These are phyloP conservation scores for Coix lacrymajobi DNA, from an alignment of 176 grass and related monocot genomes.

Conservation along the genomic window DNA sequence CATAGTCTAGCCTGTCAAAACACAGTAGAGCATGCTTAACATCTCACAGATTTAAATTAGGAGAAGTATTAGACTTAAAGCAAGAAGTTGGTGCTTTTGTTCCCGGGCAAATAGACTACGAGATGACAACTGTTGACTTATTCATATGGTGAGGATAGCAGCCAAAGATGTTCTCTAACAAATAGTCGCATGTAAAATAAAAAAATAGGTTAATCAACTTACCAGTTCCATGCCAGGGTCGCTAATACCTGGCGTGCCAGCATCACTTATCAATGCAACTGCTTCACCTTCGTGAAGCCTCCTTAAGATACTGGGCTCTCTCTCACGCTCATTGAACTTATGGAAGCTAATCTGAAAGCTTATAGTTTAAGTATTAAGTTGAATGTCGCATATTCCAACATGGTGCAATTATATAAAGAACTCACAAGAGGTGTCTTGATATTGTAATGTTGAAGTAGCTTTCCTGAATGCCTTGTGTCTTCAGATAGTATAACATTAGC, in stretches of 20 bases:
- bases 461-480: conserved; percentile 96
- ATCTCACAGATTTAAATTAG: background rate
- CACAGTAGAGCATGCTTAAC: background rate
- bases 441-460: conserved; percentile 84
- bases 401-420: background rate
- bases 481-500: conserved; percentile 85
- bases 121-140: background rate
- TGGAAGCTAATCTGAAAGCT: conserved; percentile 78
- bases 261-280: conserved; percentile 92
- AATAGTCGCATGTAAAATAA: background rate
- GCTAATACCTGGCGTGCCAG: conserved; percentile 90
- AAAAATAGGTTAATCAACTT: conserved; percentile 15
- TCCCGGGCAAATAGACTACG: background rate
- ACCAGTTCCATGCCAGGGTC: conserved; percentile 88
- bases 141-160: background rate
- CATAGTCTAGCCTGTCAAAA: conserved; percentile 79
- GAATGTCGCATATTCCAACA: background rate
- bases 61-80: background rate
- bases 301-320: conserved; percentile 75
- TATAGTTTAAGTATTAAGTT: conserved; percentile 24
- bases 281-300: conserved; percentile 87
- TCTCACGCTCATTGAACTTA: conserved; percentile 88
- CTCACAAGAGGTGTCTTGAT: conserved; percentile 96
- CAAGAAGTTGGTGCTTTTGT: background rate
- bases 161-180: background rate